Base-by-base conservation (phyloP, 2,329 filamentous ascomycete species). In the Epichloe bromicola region DNA sequence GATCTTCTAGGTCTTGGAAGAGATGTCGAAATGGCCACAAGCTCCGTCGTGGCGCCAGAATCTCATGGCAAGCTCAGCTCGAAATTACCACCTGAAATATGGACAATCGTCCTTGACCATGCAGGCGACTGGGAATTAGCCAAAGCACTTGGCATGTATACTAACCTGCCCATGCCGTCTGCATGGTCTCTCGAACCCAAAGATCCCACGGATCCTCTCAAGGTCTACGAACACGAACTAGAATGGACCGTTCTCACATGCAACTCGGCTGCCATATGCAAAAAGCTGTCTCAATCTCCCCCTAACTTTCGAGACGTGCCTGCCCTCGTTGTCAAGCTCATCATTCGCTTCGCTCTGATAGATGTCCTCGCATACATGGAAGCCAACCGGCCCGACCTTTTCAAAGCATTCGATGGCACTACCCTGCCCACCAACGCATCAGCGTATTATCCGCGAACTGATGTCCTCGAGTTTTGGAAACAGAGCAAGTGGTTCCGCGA, bases 101-200 rank as follows among this genome's bases (percentile, higher is more conserved):
- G 90, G 88, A 85, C 85, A 34, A 85, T 91, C 52, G 85, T 97
- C 46, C 80, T 96, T 42, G 86, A 94, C 56, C 81, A 84, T 55
- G 80, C 89, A 0, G 82, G 82, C 42, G 91, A 97, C 65, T 97
- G 91, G 91, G 91, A 96, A 67, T 74, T 94, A 19, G 86, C 91
- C 10, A 83, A 83, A 57, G 84, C 86, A 1, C 73, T 96, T 5
- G 83, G 86, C 51, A 79, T 96, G 43, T 91, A 86, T 61, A 88
- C 88, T 1, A 88, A 79, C 51, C 71, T 95, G 5, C 76, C 80
- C 1, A 79, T 83, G 54, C 89, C 91, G 1, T 56, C 66, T 4
- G 80, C 86, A 57, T 95, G 89, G 88, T 66, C 66, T 11, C 63
- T 68, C 26, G 75, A 78, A 55, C 79, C 84, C 33, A 75, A 77